These are phyloP conservation scores for Aspergillus haitiensis DNA, from an alignment of 495 filamentous ascomycete species.

Conservation along the genomic window DNA sequence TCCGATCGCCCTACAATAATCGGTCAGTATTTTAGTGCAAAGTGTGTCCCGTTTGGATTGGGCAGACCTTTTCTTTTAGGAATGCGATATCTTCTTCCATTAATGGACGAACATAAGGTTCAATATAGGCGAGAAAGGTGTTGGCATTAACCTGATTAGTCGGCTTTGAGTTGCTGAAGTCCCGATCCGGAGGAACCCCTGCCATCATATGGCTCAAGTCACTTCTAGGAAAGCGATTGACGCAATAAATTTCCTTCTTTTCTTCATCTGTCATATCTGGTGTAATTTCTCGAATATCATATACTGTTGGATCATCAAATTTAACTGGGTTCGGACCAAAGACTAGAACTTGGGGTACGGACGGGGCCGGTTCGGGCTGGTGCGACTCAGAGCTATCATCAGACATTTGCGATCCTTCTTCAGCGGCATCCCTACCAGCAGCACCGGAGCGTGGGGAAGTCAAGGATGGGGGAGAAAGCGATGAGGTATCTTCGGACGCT, in stretches of 20 bases:
- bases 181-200: slow-evolving; percentile 84
- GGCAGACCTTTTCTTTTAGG: slow-evolving; percentile 70
- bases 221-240: slow-evolving; percentile 74
- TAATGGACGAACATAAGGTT: slow-evolving; percentile 86
- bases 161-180: slow-evolving; percentile 93
- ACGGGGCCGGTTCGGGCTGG: slow-evolving; percentile 75
- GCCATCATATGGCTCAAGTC: slow-evolving; percentile 83
- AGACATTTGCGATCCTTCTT: slow-evolving; percentile 49
- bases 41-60: neutral
- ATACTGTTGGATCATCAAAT: slow-evolving; percentile 90
- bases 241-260: slow-evolving; percentile 81
- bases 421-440: slow-evolving; percentile 43
- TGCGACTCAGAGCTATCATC: slow-evolving; percentile 66
- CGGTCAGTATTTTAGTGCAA: slow-evolving; percentile 10
- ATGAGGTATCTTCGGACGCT: slow-evolving; percentile 61
- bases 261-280: slow-evolving; percentile 77
- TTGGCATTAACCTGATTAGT: slow-evolving; percentile 88
- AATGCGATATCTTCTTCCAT: slow-evolving; percentile 95
- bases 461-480: slow-evolving; percentile 53
- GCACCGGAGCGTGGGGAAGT: slow-evolving; percentile 54
- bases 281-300: slow-evolving; percentile 78
- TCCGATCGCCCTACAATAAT: slow-evolving; percentile 68
- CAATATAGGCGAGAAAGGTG: slow-evolving; percentile 84
- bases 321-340: slow-evolving; percentile 91
- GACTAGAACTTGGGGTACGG: slow-evolving; percentile 71